A percentile compares a stretch with the other conserved stretches of the same genome.
Evolutionary conservation across 257 asterid genomes (phyloP).

Genomic region (Anisodus acutangulus): DNA sequence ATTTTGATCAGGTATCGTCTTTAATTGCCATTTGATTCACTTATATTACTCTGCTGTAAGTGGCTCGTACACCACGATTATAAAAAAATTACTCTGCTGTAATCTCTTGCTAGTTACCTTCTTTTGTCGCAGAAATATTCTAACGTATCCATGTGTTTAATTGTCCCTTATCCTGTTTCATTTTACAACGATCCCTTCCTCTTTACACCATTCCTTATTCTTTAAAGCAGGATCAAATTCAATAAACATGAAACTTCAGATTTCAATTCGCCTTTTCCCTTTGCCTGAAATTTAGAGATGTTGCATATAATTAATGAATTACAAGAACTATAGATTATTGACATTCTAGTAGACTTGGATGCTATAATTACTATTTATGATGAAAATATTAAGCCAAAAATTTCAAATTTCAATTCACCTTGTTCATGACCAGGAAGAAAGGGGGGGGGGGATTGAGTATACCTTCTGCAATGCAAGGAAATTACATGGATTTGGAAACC

Average conservation of each 20-base stretch:
- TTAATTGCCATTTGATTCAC: constrained; percentile 15
- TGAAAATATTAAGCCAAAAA: not conserved
- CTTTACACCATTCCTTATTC: not conserved
- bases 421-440: not conserved
- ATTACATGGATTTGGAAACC: not conserved
- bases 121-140: not conserved
- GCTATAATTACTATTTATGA: not conserved
- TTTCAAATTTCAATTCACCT: too few relatives aligned
- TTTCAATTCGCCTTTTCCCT: constrained; percentile 10
- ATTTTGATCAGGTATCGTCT: constrained; percentile 82
- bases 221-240: not conserved
- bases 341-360: constrained; percentile 26
- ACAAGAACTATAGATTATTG: not conserved
- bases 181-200: not conserved
- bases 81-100: too few relatives aligned
- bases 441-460: not conserved
- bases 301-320: not conserved
- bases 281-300: constrained; percentile 5
- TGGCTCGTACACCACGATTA: too few relatives aligned
- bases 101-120: not conserved
- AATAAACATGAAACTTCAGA: not conserved
- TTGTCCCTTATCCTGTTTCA: not conserved
- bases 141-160: not conserved
- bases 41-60: not conserved
- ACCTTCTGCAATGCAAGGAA: constrained; percentile 18